A percentile compares a stretch with the other conserved stretches of the same genome.
phyloP scores from a whole-genome alignment of 2,329 filamentous ascomycete genomes.

The Akanthomyces uredinophilus region DNA sequence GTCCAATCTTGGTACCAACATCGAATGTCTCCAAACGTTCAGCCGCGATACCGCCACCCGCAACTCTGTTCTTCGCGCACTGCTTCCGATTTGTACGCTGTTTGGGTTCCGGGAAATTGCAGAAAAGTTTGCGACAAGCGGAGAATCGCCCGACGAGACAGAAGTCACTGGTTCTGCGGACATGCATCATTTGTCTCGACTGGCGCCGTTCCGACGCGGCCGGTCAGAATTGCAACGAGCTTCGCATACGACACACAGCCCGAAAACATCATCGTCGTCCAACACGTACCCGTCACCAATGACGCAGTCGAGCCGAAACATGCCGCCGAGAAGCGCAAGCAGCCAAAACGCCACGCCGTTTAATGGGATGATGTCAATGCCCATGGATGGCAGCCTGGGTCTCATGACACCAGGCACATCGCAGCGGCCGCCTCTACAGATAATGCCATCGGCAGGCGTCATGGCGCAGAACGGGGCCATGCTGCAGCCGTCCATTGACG shows the following conservation, averaged over 20 bases:
- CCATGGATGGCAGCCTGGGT: constrained; percentile 7
- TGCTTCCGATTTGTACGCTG: constrained; percentile 20
- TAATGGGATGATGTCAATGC: constrained; percentile 14
- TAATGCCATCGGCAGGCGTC: constrained; percentile 16
- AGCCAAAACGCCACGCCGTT: constrained; percentile 1
- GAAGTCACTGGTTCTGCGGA: constrained; percentile 21
- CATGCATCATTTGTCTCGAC: constrained; percentile 19
- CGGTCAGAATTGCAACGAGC: constrained; percentile 16
- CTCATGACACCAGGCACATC: not conserved
- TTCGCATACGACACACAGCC: constrained; percentile 14
- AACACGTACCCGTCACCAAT: constrained; percentile 14
- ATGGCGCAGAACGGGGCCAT: constrained; percentile 17
- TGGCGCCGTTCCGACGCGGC: constrained; percentile 19
- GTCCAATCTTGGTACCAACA: constrained; percentile 20
- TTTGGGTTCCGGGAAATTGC: constrained; percentile 21
- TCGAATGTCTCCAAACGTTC: constrained; percentile 18
- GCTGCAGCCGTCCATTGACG: constrained; percentile 19
- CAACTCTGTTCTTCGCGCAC: constrained; percentile 18
- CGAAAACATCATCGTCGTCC: constrained; percentile 15
- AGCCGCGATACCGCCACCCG: constrained; percentile 18
- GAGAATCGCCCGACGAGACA: constrained; percentile 9
- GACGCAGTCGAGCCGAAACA: constrained; percentile 17
- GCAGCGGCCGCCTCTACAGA: constrained; percentile 15
- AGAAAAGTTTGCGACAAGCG: constrained; percentile 17
- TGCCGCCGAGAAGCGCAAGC: not conserved